A percentile compares a stretch with the other conserved stretches of the same genome.
phyloP scores from a whole-genome alignment of 495 filamentous ascomycete genomes.

The Aspergillus nanangensis region DNA sequence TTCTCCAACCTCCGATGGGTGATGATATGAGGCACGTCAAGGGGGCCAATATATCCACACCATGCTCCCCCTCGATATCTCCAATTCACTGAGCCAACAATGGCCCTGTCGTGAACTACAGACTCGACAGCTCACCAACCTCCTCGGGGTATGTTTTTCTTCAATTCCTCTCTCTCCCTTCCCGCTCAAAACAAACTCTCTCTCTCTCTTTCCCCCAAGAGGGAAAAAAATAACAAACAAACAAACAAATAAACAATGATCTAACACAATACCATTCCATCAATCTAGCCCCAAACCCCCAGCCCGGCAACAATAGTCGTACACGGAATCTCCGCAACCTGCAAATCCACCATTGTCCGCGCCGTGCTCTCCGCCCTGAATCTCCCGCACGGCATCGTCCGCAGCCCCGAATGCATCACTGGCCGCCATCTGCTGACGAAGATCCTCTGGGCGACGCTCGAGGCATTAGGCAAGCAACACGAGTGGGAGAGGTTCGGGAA shows the following conservation, averaged over 20 bases:
- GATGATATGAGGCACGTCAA: too few species aligned
- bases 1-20: too few species aligned
- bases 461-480: constrained; percentile 32
- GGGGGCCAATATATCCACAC: too few species aligned
- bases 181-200: background rate
- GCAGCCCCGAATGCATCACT: constrained; percentile 82
- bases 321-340: constrained; percentile 88
- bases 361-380: constrained; percentile 53
- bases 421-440: constrained; percentile 76
- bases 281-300: constrained; percentile 35
- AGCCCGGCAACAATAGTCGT: constrained; percentile 62
- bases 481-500: constrained; percentile 40
- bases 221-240: background rate
- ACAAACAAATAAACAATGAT: background rate
- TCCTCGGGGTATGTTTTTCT: constrained; percentile 49
- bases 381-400: constrained; percentile 66
- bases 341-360: constrained; percentile 70
- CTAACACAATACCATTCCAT: too few species aligned
- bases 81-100: constrained; percentile 41
- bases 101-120: constrained; percentile 65
- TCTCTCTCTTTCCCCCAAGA: background rate
- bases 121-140: constrained; percentile 54
- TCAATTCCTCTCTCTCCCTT: background rate
- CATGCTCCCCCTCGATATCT: constrained; percentile 33
- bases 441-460: constrained; percentile 42